Evolutionary conservation across 1,139 yeast species (phyloP), one percentile per base, ranked within the genome.

Genomic region (Suhomyces bribrorum): DNA sequence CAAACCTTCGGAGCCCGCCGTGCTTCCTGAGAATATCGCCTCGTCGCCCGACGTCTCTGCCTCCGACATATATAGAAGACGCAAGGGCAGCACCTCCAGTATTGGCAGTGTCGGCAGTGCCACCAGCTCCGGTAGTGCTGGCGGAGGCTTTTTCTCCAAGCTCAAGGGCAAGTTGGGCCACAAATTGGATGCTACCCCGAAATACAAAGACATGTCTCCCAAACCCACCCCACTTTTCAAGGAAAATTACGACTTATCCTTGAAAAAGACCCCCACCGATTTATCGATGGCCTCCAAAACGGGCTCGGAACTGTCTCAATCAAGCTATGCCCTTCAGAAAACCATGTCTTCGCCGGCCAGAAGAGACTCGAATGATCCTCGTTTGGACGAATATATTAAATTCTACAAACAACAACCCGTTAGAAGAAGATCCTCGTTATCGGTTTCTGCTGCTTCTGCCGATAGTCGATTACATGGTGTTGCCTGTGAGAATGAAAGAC

Each of bases 311-410:
- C 8, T 12, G 7, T 27, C 29, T 12, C 9, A 24, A 5, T n/a
- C 13, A 5, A 12, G 13, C 3, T 8, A 18, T n/a, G 16, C 27
- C 7, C 26, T 36, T n/a, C 27, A 29, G 6, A 45, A 56, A 25
- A 44, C 58, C 6, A 48, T 47, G 42, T 50, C 59, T 1, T 43
- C 54, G 2, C 55, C 60, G 8, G 33, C 39, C 27, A 26, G 47
- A 11, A 37, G 35, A 6, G 44, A 39, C 7, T 16, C 46, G 4
- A 25, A 50, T 5, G 86, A 82, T 49, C 82, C 84, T 2, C 69
- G 78, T 46, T 55, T 83, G 27, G 77, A 77, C 28, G 81, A 78
- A 37, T 83, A 81, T 50, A 64, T 83, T 40, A 66, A 68, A 34
- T 75, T 73, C 49, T 79, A 75, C 50, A 65, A 67, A 40, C 73